Conservation (phyloP, 129 eudicot species). For the Kitagawia praeruptora region DNA sequence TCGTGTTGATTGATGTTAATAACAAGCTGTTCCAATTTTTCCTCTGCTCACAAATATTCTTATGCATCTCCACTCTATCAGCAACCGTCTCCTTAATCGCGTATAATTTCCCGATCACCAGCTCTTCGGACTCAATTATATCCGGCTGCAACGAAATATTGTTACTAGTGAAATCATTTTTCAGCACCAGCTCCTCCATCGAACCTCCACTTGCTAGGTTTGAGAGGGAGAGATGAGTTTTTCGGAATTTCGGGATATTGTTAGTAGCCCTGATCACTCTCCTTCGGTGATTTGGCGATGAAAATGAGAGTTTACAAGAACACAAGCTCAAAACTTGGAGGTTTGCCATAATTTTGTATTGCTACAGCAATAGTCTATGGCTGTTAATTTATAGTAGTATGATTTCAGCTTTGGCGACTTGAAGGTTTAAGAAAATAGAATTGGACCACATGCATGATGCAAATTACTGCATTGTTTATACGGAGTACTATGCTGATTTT, state of each 20-base stretch:
- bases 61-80: conserved; percentile 12
- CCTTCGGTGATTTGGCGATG: background rate
- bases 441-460: background rate
- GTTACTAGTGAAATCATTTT: background rate
- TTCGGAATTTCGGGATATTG: conserved; percentile 13
- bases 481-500: background rate
- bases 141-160: background rate
- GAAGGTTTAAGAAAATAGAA: background rate
- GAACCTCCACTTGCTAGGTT: conserved; percentile 3
- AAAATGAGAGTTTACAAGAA: background rate
- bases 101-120: background rate
- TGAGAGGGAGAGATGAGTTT: background rate
- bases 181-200: conserved; percentile 4
- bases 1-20: background rate
- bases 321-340: conserved; percentile 5
- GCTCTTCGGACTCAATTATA: background rate
- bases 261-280: conserved; percentile 2
- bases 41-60: conserved; percentile 7
- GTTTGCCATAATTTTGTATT: conserved; percentile 5
- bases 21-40: conserved; percentile 7
- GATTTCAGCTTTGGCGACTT: background rate
- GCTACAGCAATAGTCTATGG: background rate
- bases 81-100: conserved; percentile 8
- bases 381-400: background rate
- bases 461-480: background rate